Percentiles rank a stretch among this genome's conserved stretches.
These are phyloP conservation scores for Pyropia haitanensis DNA, from an alignment of 23 red algal species.

Conservation along the genomic window DNA sequence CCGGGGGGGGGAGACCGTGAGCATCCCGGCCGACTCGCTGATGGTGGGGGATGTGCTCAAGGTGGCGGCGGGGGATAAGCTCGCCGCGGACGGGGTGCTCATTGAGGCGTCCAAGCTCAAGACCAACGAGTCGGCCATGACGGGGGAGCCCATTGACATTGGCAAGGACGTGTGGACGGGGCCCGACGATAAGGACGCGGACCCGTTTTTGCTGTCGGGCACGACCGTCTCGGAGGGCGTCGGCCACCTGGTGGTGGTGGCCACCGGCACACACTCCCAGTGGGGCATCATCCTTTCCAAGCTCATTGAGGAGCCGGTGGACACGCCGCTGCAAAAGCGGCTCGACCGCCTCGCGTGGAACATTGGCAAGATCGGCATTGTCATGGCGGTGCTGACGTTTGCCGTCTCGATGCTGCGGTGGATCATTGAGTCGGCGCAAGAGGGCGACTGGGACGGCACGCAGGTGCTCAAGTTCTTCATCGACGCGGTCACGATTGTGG, in stretches of 20 bases:
- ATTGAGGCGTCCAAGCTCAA: conserved; percentile 42
- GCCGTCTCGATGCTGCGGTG: conserved; percentile 63
- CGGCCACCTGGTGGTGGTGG: conserved; percentile 51
- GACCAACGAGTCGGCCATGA: conserved; percentile 89
- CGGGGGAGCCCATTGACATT: conserved; percentile 73
- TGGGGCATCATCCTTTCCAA: conserved; percentile 78
- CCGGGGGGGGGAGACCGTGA: conserved; percentile 22
- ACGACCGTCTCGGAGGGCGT: conserved; percentile 76
- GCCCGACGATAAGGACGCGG: conserved; percentile 9
- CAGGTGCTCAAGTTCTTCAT: conserved; percentile 55
- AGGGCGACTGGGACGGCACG: conserved; percentile 34
- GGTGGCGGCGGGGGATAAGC: conserved; percentile 63
- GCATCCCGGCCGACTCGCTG: conserved; percentile 26
- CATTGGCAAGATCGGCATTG: conserved; percentile 74
- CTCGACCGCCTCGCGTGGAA: conserved; percentile 54
- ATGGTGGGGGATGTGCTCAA: conserved; percentile 89
- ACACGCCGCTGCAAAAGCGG: conserved; percentile 76
- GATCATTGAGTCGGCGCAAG: conserved; percentile 43
- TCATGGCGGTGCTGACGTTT: conserved; percentile 63
- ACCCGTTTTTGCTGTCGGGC: conserved; percentile 80
- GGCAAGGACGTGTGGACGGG: conserved; percentile 18
- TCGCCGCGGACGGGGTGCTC: conserved; percentile 74
- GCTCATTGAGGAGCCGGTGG: conserved; percentile 63
- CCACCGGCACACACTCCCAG: conserved; percentile 63
- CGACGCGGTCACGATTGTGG: conserved; percentile 83